phyloP scores from a whole-genome alignment of 2,329 filamentous ascomycete genomes.

The Didymella pinodella region DNA sequence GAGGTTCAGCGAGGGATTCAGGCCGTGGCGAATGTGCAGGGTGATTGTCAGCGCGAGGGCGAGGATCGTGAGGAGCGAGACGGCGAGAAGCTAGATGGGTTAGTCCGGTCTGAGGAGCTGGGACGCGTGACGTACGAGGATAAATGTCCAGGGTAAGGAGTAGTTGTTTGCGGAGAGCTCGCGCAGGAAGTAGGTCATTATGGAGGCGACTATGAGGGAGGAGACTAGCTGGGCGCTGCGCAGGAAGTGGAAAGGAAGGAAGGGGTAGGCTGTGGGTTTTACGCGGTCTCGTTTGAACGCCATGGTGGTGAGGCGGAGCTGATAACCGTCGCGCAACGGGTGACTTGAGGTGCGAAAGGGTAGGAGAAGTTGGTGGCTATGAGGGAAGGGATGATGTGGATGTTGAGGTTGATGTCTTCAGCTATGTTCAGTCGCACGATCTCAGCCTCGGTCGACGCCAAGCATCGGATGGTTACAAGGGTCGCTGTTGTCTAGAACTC shows the following conservation, averaged over 20 bases:
- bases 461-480: neutral
- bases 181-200: conserved; percentile 65
- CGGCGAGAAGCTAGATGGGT: conserved; percentile 57
- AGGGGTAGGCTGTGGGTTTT: conserved; percentile 55
- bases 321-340: neutral
- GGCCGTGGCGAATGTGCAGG: conserved; percentile 60
- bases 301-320: conserved; percentile 16
- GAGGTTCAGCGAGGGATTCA: conserved; percentile 62
- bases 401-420: conserved; percentile 1
- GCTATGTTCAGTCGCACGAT: neutral
- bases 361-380: neutral
- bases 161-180: conserved; percentile 62
- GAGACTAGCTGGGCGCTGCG: conserved; percentile 54
- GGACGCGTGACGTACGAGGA: conserved; percentile 56
- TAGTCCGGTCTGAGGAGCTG: neutral
- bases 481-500: neutral
- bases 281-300: conserved; percentile 31
- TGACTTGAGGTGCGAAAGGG: neutral
- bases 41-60: conserved; percentile 57
- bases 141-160: conserved; percentile 66
- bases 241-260: conserved; percentile 54
- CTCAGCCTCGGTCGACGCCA: conserved; percentile 5
- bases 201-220: conserved; percentile 59
- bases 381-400: neutral
- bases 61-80: conserved; percentile 61